Evolutionary conservation across 306 rosid species (phyloP).

Genomic region (Crotalaria pallida): DNA sequence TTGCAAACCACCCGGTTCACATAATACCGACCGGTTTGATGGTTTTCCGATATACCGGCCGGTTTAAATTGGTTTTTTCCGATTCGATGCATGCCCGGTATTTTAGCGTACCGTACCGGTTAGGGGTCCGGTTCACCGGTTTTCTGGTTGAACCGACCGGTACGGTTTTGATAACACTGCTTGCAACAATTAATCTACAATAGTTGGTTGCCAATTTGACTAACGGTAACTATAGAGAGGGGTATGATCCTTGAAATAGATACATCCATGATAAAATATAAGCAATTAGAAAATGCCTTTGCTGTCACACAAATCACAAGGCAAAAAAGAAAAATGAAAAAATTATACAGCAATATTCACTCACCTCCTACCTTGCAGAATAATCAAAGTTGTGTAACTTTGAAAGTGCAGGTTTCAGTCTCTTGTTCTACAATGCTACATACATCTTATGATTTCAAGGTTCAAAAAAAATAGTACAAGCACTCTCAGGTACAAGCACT

Average conservation of each 20-base stretch:
- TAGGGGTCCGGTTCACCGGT: too few relatives aligned
- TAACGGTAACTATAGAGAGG: neutral
- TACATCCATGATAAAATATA: conserved; percentile 1
- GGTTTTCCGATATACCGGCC: too few relatives aligned
- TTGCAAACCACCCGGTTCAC: too few relatives aligned
- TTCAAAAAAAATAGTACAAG: conserved; percentile 26
- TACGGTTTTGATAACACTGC: too few relatives aligned
- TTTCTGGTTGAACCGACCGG: too few relatives aligned
- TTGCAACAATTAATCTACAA: neutral
- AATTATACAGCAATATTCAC: neutral
- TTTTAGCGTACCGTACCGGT: too few relatives aligned
- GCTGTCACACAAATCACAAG: neutral
- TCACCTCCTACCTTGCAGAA: neutral
- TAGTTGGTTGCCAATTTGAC: neutral
- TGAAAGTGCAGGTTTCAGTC: conserved; percentile 10
- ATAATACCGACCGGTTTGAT: too few relatives aligned
- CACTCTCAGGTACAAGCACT: too few relatives aligned
- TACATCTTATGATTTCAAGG: conserved; percentile 8
- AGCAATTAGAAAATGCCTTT: neutral
- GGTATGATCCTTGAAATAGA: neutral
- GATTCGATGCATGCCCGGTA: too few relatives aligned
- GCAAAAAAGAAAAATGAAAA: neutral
- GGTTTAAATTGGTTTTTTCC: too few relatives aligned
- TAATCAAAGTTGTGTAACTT: neutral
- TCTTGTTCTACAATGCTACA: conserved; percentile 13